phyloP scores from a whole-genome alignment of 331 rosid species.

The Arachis monticola region DNA sequence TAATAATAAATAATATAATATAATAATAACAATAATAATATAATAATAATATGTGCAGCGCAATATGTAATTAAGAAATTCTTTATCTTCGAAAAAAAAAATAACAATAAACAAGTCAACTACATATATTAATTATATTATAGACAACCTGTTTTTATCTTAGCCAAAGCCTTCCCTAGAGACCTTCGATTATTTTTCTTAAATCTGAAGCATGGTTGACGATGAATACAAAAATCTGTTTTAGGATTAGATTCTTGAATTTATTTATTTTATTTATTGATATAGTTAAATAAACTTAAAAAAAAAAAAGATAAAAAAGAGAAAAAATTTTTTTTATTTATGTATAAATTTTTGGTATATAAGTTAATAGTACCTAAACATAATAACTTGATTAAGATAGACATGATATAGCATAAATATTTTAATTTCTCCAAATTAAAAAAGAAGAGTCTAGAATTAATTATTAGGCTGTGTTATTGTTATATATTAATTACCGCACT shows the following conservation, averaged over 20 bases:
- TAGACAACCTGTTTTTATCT: conserved; percentile 56
- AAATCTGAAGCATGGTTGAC: conserved; percentile 43
- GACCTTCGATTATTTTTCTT: conserved; percentile 53
- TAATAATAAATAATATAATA: too few species aligned
- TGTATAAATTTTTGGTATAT: too few species aligned
- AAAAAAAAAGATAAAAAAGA: too few species aligned
- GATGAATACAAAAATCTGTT: background rate
- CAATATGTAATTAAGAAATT: background rate
- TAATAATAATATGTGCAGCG: background rate
- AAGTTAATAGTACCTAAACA: too few species aligned
- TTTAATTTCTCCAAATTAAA: too few species aligned
- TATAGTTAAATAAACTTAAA: too few species aligned
- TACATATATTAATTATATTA: background rate
- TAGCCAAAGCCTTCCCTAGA: conserved; percentile 53
- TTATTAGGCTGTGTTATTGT: too few species aligned
- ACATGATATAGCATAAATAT: too few species aligned
- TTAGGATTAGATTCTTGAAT: background rate
- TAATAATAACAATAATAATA: background rate
- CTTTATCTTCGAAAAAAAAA: background rate
- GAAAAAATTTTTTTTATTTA: too few species aligned
- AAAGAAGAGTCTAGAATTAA: too few species aligned
- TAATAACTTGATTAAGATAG: background rate
- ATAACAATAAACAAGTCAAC: background rate
- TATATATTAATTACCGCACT: conserved; percentile 41
- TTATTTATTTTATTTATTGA: background rate